These are phyloP conservation scores for Macrolepiota albuminosa DNA, from an alignment of 768 basidiomycete genomes.

Conservation along the genomic window DNA sequence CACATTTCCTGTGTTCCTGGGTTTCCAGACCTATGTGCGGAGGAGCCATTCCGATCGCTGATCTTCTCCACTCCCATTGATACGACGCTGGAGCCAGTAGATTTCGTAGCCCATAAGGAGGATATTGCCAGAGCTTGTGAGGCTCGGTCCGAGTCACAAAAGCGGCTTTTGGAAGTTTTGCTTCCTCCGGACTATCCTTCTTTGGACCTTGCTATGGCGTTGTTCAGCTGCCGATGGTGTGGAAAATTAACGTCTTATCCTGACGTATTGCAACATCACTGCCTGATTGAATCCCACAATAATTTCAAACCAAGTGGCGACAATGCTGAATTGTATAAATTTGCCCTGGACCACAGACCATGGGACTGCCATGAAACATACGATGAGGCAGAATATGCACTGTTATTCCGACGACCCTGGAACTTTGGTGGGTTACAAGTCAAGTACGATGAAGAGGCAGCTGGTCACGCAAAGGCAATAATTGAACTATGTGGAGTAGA, in stretches of 20 bases:
- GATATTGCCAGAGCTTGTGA: conserved; percentile 10
- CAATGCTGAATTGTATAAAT: conserved; percentile 9
- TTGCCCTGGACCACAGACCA: not conserved
- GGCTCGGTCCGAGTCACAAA: conserved; percentile 18
- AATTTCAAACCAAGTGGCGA: conserved; percentile 4
- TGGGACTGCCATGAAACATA: not conserved
- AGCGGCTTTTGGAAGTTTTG: conserved; percentile 9
- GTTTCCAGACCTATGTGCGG: conserved; percentile 12
- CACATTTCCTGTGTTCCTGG: conserved; percentile 8
- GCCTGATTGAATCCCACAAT: conserved; percentile 10
- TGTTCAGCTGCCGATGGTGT: conserved; percentile 29
- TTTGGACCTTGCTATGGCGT: conserved; percentile 25
- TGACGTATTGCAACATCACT: conserved; percentile 24
- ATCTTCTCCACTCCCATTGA: conserved; percentile 15
- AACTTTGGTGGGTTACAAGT: conserved; percentile 18
- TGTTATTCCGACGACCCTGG: conserved; percentile 15
- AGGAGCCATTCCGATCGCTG: conserved; percentile 19
- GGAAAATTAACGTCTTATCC: conserved; percentile 27
- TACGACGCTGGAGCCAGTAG: not conserved
- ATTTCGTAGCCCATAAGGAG: conserved; percentile 7
- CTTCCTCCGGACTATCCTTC: conserved; percentile 3
- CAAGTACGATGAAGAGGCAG: conserved; percentile 24
- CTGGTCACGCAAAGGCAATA: conserved; percentile 17
- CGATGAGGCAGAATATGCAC: not conserved
- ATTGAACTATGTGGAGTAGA: conserved; percentile 23